phyloP scores from a whole-genome alignment of 495 filamentous ascomycete species.

The Neurospora sp. region DNA sequence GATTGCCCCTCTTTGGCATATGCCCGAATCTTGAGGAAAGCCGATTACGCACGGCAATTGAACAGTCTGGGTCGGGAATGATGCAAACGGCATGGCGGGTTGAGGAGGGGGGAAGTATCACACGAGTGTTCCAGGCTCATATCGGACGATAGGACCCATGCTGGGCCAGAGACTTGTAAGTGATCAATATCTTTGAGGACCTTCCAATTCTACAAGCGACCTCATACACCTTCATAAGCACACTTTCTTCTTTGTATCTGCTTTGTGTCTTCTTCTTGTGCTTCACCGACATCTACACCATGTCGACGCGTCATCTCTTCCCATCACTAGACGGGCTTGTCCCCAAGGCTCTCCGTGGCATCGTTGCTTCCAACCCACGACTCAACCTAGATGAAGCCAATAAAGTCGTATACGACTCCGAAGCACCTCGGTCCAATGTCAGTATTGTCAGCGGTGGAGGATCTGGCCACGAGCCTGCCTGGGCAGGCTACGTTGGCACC shows the following conservation, averaged over 20 bases:
- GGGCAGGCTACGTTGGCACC: conserved; percentile 52
- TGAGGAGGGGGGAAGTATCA: neutral
- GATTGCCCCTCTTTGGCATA: neutral
- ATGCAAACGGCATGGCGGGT: neutral
- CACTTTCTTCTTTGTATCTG: neutral
- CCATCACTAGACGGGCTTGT: conserved; percentile 41
- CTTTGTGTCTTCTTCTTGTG: neutral
- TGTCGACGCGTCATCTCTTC: conserved; percentile 40
- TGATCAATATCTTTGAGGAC: neutral
- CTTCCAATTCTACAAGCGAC: neutral
- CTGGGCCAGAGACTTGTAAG: neutral
- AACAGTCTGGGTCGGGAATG: neutral
- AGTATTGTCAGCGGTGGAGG: conserved; percentile 52
- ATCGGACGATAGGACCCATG: neutral
- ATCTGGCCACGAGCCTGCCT: conserved; percentile 53
- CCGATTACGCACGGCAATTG: neutral
- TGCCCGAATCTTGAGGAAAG: neutral
- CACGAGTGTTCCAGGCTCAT: neutral
- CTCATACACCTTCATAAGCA: neutral
- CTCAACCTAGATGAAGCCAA: conserved; percentile 47
- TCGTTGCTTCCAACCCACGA: conserved; percentile 46
- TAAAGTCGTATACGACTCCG: conserved; percentile 46
- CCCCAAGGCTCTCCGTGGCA: conserved; percentile 42
- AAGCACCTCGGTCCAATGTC: conserved; percentile 40
- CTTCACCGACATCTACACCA: conserved; percentile 7